Evolutionary conservation across 2,329 filamentous ascomycete genomes (phyloP).

Genomic region (Diaporthe sp.): DNA sequence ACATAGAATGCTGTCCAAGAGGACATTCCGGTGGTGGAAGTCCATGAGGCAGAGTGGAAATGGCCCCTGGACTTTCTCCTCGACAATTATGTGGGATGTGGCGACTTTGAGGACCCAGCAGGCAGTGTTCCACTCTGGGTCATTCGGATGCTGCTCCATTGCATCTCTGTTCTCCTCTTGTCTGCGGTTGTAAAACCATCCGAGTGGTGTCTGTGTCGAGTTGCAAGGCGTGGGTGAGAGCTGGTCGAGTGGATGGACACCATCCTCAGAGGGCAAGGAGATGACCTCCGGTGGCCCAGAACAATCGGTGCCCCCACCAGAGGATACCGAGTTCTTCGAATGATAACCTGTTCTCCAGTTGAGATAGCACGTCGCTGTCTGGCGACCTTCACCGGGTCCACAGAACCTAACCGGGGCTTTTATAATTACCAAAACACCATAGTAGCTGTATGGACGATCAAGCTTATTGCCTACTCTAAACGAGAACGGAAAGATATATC

Average conservation of each 20-base stretch:
- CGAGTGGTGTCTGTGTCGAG: not conserved
- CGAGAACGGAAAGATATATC: not conserved
- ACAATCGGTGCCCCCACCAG: not conserved
- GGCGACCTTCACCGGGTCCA: not conserved
- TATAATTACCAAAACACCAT: not conserved
- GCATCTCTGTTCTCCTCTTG: not conserved
- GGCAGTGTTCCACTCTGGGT: not conserved
- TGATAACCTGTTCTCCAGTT: not conserved
- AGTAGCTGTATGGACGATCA: not conserved
- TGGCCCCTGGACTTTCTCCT: slow-evolving; percentile 40
- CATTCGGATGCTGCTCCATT: no score
- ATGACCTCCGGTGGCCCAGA: not conserved
- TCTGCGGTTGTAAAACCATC: not conserved
- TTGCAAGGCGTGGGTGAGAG: no score
- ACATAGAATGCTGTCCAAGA: slow-evolving; percentile 53
- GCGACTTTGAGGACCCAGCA: not conserved
- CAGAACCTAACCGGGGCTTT: no score
- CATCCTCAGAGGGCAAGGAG: not conserved
- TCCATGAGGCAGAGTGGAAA: slow-evolving; percentile 49
- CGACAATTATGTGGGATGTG: not conserved
- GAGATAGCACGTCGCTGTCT: not conserved
- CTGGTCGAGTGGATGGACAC: no score
- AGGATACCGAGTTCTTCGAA: not conserved
- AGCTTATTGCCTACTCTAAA: not conserved
- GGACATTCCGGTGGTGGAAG: slow-evolving; percentile 51